Conservation (phyloP, 2,329 filamentous ascomycete species). For the Apiospora sp. region DNA sequence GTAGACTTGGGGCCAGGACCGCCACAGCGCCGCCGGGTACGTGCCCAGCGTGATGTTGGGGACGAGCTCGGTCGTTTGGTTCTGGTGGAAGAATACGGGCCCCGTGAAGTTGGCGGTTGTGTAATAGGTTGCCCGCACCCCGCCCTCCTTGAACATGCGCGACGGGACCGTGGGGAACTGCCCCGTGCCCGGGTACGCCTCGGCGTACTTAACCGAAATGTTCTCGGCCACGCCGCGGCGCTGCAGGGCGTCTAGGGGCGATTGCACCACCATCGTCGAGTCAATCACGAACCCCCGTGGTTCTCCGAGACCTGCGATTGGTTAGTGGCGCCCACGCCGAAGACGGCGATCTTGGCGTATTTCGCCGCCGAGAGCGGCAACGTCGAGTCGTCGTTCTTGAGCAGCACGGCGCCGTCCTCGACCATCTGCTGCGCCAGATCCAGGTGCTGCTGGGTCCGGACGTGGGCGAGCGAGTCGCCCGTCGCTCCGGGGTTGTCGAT, state of each 20-base stretch:
- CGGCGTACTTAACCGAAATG: slow-evolving; percentile 30
- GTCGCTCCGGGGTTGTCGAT: slow-evolving; percentile 6
- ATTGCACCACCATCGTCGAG: slow-evolving; percentile 30
- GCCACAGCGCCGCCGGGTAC: slow-evolving; percentile 31
- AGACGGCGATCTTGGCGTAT: slow-evolving; percentile 62
- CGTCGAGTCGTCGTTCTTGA: slow-evolving; percentile 68
- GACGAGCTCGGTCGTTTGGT: slow-evolving; percentile 29
- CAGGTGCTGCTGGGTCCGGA: slow-evolving; percentile 24
- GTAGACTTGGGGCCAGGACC: slow-evolving; percentile 32
- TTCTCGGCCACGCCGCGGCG: slow-evolving; percentile 28
- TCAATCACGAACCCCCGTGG: slow-evolving; percentile 33
- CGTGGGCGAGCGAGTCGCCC: slow-evolving; percentile 14
- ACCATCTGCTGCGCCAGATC: slow-evolving; percentile 44
- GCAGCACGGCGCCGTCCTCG: slow-evolving; percentile 66
- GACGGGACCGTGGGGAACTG: slow-evolving; percentile 28
- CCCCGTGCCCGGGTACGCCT: slow-evolving; percentile 33
- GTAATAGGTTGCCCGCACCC: slow-evolving; percentile 32
- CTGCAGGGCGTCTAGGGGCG: slow-evolving; percentile 29
- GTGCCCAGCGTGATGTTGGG: slow-evolving; percentile 32
- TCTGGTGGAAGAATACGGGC: too few species aligned
- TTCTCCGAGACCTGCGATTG: slow-evolving; percentile 46
- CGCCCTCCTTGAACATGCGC: slow-evolving; percentile 29
- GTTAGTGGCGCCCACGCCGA: slow-evolving; percentile 69
- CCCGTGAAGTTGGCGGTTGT: slow-evolving; percentile 28
- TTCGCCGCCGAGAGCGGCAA: slow-evolving; percentile 60